Evolutionary conservation across 768 basidiomycete species (phyloP), one percentile per base, ranked within the genome.

Genomic region (Rhodotorula sphaerocarpa): DNA sequence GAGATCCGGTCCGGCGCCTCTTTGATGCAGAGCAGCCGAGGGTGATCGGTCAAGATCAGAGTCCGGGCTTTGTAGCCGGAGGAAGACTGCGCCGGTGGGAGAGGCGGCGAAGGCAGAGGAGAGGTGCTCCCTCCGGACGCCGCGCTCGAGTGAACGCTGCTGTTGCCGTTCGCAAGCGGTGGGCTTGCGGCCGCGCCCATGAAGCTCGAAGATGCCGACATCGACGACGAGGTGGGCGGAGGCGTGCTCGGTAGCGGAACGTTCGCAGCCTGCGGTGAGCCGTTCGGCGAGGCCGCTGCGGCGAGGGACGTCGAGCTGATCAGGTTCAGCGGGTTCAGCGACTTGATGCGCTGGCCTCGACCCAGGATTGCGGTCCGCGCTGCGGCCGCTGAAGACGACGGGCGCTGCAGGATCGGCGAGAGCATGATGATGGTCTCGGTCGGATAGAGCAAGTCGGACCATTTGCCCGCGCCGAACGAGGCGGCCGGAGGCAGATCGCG

Each of bases 31-130:
- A 71, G 50, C 41, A 71, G 57, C 18, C 70, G 54, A 20, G 67
- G 67, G 48, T 61, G 59, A 55, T 71, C 70, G 21, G 70, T 71
- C 6, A 71, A 51, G 44, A 71, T 58, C 34, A 71, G 63, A 2
- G 59, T 59, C 15, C 70, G 61, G 14, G 64, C 52, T 47, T 69
- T 71, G 23, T 52, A 54, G 27, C 59, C 65, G 2, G 51, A 10
- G 52, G 16, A 41, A 39, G 21, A 34, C 28, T 7, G 43, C 5
- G 28, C 43, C 16, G 20, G 45, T 21, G 3, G 39, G n/a, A 18
- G 47, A 41, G 14, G 53, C 3, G 31, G 33, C 7, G 56, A 50
- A 2, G 41, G 33, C 3, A 10, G 25, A 5, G 33, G 33, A 9
- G 52, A 16, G 25, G 36, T 25, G 52, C 36, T 39, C 10, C 36